phyloP scores from a whole-genome alignment of 2,329 filamentous ascomycete species.

The Hysterium pulicare region DNA sequence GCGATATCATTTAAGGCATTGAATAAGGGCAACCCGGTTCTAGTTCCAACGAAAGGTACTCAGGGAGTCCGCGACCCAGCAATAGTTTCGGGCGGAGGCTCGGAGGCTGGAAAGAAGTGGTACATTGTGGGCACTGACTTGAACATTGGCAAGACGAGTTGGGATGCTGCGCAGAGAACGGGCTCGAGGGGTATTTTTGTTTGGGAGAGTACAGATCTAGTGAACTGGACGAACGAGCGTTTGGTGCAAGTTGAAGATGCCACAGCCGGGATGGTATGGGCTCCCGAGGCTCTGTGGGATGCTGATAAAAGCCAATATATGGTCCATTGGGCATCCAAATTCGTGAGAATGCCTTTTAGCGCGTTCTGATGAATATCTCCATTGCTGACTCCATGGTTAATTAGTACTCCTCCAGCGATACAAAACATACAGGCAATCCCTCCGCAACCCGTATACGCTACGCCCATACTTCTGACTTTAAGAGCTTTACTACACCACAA shows the following conservation, averaged over 20 bases:
- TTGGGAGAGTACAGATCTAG: constrained; percentile 53
- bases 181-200: constrained; percentile 54
- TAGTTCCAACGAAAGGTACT: constrained; percentile 51
- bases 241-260: constrained; percentile 51
- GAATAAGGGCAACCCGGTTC: constrained; percentile 48
- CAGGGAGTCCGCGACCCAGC: constrained; percentile 53
- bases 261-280: constrained; percentile 59
- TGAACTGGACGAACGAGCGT: constrained; percentile 49
- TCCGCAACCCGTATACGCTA: constrained; percentile 48
- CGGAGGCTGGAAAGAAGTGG: constrained; percentile 51
- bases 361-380: background rate
- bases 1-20: constrained; percentile 48
- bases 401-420: constrained; percentile 48
- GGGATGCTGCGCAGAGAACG: constrained; percentile 52
- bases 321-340: constrained; percentile 49
- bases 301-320: constrained; percentile 44
- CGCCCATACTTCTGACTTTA: constrained; percentile 55
- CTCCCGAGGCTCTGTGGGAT: constrained; percentile 55
- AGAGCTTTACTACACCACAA: constrained; percentile 49
- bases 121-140: constrained; percentile 56
- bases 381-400: too few species aligned
- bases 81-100: constrained; percentile 47
- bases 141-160: constrained; percentile 51
- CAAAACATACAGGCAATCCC: constrained; percentile 48
- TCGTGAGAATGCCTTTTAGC: constrained; percentile 6